Percentiles rank a stretch among this genome's conserved stretches.
phyloP scores from a whole-genome alignment of 2,329 filamentous ascomycete species.

The Mycosphaerelloides madeirae region DNA sequence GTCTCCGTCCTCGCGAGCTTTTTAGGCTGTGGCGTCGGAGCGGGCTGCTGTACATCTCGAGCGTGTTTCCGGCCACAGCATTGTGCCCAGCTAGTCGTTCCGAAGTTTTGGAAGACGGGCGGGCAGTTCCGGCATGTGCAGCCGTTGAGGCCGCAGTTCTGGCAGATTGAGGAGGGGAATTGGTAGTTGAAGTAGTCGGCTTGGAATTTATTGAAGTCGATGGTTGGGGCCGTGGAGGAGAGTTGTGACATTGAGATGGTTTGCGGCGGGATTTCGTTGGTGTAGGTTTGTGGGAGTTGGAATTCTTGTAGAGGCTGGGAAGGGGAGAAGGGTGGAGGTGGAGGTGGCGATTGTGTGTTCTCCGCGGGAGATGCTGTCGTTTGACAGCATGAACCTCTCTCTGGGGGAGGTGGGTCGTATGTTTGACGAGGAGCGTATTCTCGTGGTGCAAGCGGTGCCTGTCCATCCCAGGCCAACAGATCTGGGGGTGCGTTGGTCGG shows the following conservation, averaged over 20 bases:
- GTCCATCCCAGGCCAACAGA: conserved; percentile 25
- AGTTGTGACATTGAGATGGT: conserved; percentile 6
- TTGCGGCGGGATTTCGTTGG: not conserved
- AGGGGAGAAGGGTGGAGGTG: not conserved
- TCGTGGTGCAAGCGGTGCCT: conserved; percentile 20
- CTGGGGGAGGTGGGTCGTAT: conserved; percentile 10
- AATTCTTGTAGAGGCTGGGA: conserved; percentile 4
- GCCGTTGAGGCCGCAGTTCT: conserved; percentile 31
- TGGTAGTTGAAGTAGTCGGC: conserved; percentile 29
- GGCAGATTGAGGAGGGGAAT: conserved; percentile 31
- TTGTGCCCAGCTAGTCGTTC: conserved; percentile 30
- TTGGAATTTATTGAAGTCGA: conserved; percentile 25
- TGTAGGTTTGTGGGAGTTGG: not conserved
- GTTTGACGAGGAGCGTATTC: conserved; percentile 15
- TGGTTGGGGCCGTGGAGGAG: conserved; percentile 13
- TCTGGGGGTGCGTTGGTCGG: conserved; percentile 16
- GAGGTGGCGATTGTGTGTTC: conserved; percentile 8
- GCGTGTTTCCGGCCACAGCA: conserved; percentile 32
- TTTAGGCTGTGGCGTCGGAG: conserved; percentile 13
- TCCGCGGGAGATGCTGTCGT: conserved; percentile 15
- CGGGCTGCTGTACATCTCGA: conserved; percentile 21
- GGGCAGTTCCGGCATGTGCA: conserved; percentile 33
- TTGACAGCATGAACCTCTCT: conserved; percentile 25
- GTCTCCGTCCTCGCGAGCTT: conserved; percentile 10
- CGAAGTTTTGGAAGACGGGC: conserved; percentile 29